These are phyloP conservation scores for Arabidopsis suecica DNA, from an alignment of 345 rosid species.

Conservation along the genomic window DNA sequence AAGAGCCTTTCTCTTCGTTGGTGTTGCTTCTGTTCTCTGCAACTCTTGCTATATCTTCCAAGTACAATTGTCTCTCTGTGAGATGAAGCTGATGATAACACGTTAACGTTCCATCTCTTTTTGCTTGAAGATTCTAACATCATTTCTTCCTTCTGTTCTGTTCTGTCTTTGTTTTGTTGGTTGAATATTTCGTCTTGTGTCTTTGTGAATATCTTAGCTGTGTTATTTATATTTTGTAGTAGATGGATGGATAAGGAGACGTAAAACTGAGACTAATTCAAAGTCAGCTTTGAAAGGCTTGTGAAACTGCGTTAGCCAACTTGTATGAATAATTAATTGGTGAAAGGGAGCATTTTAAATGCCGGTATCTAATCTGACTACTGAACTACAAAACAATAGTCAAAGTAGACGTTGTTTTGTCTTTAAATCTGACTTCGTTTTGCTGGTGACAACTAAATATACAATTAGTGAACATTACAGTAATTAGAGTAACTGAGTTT, in stretches of 20 bases:
- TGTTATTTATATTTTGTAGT: slow-evolving; percentile 19
- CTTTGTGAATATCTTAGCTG: slow-evolving; percentile 28
- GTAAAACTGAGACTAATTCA: slow-evolving; percentile 26
- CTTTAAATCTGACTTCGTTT: neutral
- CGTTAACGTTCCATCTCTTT: slow-evolving; percentile 37
- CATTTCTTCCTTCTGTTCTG: neutral
- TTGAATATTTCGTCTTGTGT: slow-evolving; percentile 2
- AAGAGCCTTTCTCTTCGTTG: slow-evolving; percentile 26
- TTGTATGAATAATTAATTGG: slow-evolving; percentile 26
- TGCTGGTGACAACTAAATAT: too few relatives aligned
- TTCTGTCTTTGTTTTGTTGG: neutral
- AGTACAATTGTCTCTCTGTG: slow-evolving; percentile 41
- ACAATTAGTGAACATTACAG: too few relatives aligned
- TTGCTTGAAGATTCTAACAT: slow-evolving; percentile 33
- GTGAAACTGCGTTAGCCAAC: slow-evolving; percentile 37
- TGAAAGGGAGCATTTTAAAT: slow-evolving; percentile 4
- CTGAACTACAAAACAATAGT: slow-evolving; percentile 13
- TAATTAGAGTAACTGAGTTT: too few relatives aligned
- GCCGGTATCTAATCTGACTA: slow-evolving; percentile 2
- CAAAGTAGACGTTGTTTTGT: slow-evolving; percentile 19
- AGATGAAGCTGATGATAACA: slow-evolving; percentile 35
- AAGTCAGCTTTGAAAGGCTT: slow-evolving; percentile 40
- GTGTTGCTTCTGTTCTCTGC: slow-evolving; percentile 35
- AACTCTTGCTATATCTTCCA: slow-evolving; percentile 43
- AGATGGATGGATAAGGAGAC: slow-evolving; percentile 28